These are phyloP conservation scores for Pseudogymnoascus sp. DNA, from an alignment of 2,329 filamentous ascomycete species.

Conservation along the genomic window DNA sequence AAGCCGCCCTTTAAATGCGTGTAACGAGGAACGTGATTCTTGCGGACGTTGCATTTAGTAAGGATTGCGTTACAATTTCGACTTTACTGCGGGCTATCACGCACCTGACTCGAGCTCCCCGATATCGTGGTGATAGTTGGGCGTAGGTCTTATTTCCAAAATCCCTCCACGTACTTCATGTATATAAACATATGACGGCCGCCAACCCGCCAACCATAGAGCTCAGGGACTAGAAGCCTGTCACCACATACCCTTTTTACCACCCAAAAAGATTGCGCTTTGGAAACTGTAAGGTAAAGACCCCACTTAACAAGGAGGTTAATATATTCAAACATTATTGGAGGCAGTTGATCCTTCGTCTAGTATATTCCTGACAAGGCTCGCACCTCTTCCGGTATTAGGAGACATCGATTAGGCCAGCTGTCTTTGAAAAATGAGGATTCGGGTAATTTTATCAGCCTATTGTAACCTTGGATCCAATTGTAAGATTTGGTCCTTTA, in stretches of 20 bases:
- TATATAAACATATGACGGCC: background rate
- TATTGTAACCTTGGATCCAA: background rate
- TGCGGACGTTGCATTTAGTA: too few species aligned
- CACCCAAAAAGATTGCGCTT: constrained; percentile 27
- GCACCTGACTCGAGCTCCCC: too few species aligned
- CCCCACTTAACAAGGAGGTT: constrained; percentile 30
- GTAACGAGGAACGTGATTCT: too few species aligned
- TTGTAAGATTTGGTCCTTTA: background rate
- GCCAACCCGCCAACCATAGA: constrained; percentile 27
- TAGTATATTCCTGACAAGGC: background rate
- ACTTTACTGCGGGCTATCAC: too few species aligned
- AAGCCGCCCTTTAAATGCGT: too few species aligned
- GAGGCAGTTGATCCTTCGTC: constrained; percentile 12
- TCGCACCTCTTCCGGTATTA: background rate
- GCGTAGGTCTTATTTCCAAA: too few species aligned
- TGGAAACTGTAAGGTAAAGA: constrained; percentile 20
- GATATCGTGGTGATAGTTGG: too few species aligned
- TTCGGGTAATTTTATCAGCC: background rate
- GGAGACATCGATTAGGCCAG: background rate
- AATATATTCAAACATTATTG: constrained; percentile 24
- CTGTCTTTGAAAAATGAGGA: constrained; percentile 7
- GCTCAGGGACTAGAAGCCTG: constrained; percentile 29
- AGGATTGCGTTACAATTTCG: too few species aligned
- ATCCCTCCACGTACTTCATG: background rate
- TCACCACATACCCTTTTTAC: constrained; percentile 19